A percentile compares a stretch with the other conserved stretches of the same genome.
Conservation (phyloP, 2,329 filamentous ascomycete genomes). For the Penicillium sp. region DNA sequence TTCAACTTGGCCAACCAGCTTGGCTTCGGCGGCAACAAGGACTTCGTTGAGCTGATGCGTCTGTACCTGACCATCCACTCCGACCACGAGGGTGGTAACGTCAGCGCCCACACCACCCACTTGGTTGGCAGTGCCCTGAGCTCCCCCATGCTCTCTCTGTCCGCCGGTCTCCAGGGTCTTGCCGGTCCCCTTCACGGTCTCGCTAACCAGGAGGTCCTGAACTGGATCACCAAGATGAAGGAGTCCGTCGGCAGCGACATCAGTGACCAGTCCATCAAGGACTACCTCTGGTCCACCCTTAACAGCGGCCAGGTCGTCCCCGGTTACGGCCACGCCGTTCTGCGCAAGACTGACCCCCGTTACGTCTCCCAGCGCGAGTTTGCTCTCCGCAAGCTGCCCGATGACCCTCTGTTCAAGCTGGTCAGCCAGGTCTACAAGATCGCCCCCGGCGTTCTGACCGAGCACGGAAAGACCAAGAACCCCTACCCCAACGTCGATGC, state of each 20-base stretch:
- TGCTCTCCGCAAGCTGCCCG: constrained; percentile 85
- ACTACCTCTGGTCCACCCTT: constrained; percentile 98
- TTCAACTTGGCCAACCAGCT: constrained; percentile 99
- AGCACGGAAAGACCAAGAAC: constrained; percentile 99
- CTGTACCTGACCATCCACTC: constrained; percentile 99
- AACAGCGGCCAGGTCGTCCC: constrained; percentile 95
- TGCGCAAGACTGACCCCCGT: constrained; percentile 99
- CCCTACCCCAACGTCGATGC: constrained; percentile 98
- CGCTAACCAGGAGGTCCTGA: constrained; percentile 98
- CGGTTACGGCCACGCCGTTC: constrained; percentile 97
- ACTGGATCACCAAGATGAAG: constrained; percentile 99
- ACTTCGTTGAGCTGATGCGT: constrained; percentile 98
- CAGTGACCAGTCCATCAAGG: constrained; percentile 92
- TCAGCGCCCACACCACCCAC: constrained; percentile 97
- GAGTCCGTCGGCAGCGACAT: constrained; percentile 88
- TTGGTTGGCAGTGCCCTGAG: constrained; percentile 93
- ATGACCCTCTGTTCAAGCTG: constrained; percentile 99
- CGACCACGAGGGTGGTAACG: constrained; percentile 99
- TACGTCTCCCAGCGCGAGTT: constrained; percentile 99
- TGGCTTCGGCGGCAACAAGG: constrained; percentile 88
- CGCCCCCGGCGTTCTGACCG: constrained; percentile 91
- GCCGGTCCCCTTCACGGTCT: constrained; percentile 97
- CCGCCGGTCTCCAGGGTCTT: constrained; percentile 96
- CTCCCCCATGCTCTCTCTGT: constrained; percentile 94
- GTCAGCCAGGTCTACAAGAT: constrained; percentile 99